Percentiles rank a stretch among this genome's conserved stretches.
These are phyloP conservation scores for Myriangium duriaei DNA, from an alignment of 2,329 filamentous ascomycete species.

Conservation along the genomic window DNA sequence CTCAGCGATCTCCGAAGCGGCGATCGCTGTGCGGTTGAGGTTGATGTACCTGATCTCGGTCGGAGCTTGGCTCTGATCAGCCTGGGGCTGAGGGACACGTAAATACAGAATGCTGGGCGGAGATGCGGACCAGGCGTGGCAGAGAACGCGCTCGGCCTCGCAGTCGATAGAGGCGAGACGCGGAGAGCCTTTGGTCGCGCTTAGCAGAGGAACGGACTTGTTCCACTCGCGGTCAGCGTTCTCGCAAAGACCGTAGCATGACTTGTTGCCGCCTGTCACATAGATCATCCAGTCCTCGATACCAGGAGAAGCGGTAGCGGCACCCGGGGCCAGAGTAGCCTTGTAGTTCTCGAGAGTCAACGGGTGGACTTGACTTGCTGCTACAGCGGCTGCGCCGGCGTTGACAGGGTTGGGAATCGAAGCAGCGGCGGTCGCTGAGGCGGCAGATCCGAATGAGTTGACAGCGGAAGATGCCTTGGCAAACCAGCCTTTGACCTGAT, in stretches of 20 bases:
- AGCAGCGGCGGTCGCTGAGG: constrained; percentile 27
- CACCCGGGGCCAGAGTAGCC: constrained; percentile 51
- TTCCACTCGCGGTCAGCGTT: constrained; percentile 50
- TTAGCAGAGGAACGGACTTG: constrained; percentile 40
- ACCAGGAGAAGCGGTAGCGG: constrained; percentile 41
- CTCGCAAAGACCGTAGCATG: constrained; percentile 59
- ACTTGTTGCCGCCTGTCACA: constrained; percentile 64
- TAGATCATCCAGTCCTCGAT: constrained; percentile 69
- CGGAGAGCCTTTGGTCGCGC: constrained; percentile 47
- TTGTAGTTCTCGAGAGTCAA: constrained; percentile 62
- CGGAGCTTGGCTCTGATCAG: constrained; percentile 51
- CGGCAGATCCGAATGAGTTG: constrained; percentile 39
- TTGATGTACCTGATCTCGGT: constrained; percentile 52
- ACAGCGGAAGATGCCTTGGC: constrained; percentile 43
- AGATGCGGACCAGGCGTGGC: constrained; percentile 58
- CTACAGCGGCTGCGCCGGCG: constrained; percentile 40
- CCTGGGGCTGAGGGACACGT: constrained; percentile 42
- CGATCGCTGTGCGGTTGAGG: constrained; percentile 58
- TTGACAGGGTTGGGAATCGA: constrained; percentile 33
- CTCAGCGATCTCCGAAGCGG: constrained; percentile 49
- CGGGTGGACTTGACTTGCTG: constrained; percentile 39
- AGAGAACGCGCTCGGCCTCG: constrained; percentile 60
- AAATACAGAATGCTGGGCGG: constrained; percentile 56
- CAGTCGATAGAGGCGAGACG: constrained; percentile 61
- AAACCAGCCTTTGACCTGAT: constrained; percentile 44